Conservation (phyloP, 179 eudicot species). For the Silene coronaria region DNA sequence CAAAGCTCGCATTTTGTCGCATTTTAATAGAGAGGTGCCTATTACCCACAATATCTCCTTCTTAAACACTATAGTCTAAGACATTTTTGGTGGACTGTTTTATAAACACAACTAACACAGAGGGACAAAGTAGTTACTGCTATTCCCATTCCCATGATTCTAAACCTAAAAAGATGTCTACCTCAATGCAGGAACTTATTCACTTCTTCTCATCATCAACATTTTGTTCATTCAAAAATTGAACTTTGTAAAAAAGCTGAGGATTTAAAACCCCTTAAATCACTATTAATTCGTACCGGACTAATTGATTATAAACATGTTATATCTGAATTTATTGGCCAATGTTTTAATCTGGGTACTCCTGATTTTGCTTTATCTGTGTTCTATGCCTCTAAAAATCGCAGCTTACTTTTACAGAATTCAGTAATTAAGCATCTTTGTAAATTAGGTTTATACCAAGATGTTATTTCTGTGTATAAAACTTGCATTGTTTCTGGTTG, state of each 20-base stretch:
- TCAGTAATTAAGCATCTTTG: slow-evolving; percentile 37
- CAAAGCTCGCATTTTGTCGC: too few relatives aligned
- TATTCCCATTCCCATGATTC: slow-evolving; percentile 3
- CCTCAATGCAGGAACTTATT: slow-evolving; percentile 6
- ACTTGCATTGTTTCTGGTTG: slow-evolving; percentile 36
- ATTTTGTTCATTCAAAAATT: slow-evolving; percentile 19
- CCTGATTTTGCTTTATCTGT: slow-evolving; percentile 42
- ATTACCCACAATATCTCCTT: too few relatives aligned
- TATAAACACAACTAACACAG: too few relatives aligned
- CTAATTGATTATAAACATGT: slow-evolving; percentile 24
- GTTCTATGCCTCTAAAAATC: slow-evolving; percentile 27
- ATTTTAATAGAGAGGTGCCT: too few relatives aligned
- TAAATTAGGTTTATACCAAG: slow-evolving; percentile 38
- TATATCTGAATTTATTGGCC: slow-evolving; percentile 30
- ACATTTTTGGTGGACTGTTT: too few relatives aligned
- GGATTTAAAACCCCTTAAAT: slow-evolving; percentile 37
- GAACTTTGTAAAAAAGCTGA: slow-evolving; percentile 24
- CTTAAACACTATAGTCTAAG: too few relatives aligned
- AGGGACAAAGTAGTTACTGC: not conserved
- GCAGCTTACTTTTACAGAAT: slow-evolving; percentile 48
- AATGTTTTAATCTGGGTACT: slow-evolving; percentile 48
- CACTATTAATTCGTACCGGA: slow-evolving; percentile 37
- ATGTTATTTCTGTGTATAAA: slow-evolving; percentile 39
- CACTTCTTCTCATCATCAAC: slow-evolving; percentile 13
- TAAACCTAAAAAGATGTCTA: slow-evolving; percentile 6